Percentiles rank a stretch among this genome's conserved stretches.
Conservation (phyloP, 805 yeast species). For the Ogataea methanolica region DNA sequence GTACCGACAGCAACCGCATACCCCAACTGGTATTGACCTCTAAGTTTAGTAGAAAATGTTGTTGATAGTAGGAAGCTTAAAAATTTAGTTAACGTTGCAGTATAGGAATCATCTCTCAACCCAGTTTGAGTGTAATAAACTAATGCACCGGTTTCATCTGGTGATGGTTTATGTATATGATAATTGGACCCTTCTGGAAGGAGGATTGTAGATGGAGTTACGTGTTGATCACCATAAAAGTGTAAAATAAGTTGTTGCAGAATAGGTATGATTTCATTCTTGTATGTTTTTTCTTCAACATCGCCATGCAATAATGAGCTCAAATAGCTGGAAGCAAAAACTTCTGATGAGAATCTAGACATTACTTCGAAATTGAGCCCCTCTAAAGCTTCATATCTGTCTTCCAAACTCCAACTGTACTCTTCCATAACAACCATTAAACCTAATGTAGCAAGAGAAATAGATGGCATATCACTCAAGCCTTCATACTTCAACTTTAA, state of each 20-base stretch:
- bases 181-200: slow-evolving; percentile 35
- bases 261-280: slow-evolving; percentile 6
- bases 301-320: slow-evolving; percentile 53
- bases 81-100: slow-evolving; percentile 40
- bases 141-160: slow-evolving; percentile 51
- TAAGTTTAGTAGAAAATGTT: slow-evolving; percentile 40
- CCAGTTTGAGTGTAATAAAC: slow-evolving; percentile 58
- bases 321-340: slow-evolving; percentile 30
- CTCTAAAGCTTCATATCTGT: slow-evolving; percentile 53
- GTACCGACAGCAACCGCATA: slow-evolving; percentile 58
- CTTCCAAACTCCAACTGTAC: slow-evolving; percentile 48
- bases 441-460: slow-evolving; percentile 46
- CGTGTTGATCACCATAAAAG: slow-evolving; percentile 9
- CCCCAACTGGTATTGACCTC: slow-evolving; percentile 57
- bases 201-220: slow-evolving; percentile 34
- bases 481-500: slow-evolving; percentile 44
- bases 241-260: slow-evolving; percentile 7
- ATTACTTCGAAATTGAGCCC: slow-evolving; percentile 37
- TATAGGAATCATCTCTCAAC: slow-evolving; percentile 30
- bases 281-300: slow-evolving; percentile 10
- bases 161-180: slow-evolving; percentile 30
- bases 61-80: slow-evolving; percentile 43
- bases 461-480: slow-evolving; percentile 39
- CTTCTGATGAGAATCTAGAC: slow-evolving; percentile 22
- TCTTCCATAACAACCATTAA: slow-evolving; percentile 51